These are phyloP conservation scores for Misopates orontium DNA, from an alignment of 257 asterid genomes.

Conservation along the genomic window DNA sequence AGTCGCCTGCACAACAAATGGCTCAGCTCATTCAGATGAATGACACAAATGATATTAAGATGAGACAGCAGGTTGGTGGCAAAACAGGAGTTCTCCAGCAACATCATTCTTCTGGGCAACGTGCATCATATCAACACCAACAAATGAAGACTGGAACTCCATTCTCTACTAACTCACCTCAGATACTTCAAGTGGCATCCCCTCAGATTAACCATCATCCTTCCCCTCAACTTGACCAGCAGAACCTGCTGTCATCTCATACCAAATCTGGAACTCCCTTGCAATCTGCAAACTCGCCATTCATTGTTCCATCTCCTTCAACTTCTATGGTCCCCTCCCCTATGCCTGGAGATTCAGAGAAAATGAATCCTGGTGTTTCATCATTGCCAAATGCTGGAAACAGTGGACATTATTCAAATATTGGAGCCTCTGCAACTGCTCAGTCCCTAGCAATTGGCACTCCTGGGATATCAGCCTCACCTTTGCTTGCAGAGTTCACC, in stretches of 20 bases:
- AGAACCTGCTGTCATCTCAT: slow-evolving; percentile 56
- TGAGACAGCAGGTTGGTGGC: slow-evolving; percentile 79
- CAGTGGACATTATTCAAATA: slow-evolving; percentile 48
- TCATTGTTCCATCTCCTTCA: slow-evolving; percentile 82
- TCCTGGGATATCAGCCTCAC: slow-evolving; percentile 97
- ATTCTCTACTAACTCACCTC: slow-evolving; percentile 73
- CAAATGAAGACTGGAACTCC: slow-evolving; percentile 62
- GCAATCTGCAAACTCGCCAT: slow-evolving; percentile 84
- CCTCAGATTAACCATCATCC: slow-evolving; percentile 79
- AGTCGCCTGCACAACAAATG: slow-evolving; percentile 61
- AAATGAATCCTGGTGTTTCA: slow-evolving; percentile 57
- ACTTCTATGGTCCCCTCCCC: slow-evolving; percentile 94
- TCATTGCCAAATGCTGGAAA: slow-evolving; percentile 68
- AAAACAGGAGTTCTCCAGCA: slow-evolving; percentile 73
- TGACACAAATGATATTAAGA: slow-evolving; percentile 74
- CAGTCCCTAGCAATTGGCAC: slow-evolving; percentile 94
- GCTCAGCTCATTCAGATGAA: slow-evolving; percentile 67
- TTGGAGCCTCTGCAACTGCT: slow-evolving; percentile 58
- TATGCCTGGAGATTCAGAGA: slow-evolving; percentile 88
- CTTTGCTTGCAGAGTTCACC: slow-evolving; percentile 85
- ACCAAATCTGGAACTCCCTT: slow-evolving; percentile 80
- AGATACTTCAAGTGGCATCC: slow-evolving; percentile 69
- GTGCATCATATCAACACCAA: slow-evolving; percentile 66
- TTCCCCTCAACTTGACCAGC: slow-evolving; percentile 91
- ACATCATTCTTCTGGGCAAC: slow-evolving; percentile 69